Percentiles rank a stretch among this genome's conserved stretches.
Evolutionary conservation across 495 filamentous ascomycete species (phyloP).

Genomic region (Aspergillus ostianus): DNA sequence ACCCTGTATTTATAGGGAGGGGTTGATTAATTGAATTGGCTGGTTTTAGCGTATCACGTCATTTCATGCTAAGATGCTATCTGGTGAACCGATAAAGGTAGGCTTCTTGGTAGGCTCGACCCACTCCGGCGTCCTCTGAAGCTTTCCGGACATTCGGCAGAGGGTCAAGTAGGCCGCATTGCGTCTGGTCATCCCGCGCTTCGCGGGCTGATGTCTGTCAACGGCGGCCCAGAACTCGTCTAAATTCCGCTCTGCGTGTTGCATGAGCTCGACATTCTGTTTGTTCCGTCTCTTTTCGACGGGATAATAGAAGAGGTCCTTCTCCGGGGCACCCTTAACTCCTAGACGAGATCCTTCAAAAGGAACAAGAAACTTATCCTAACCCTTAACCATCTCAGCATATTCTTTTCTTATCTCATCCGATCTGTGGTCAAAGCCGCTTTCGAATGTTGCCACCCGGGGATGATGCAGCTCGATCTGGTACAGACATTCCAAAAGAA

Average conservation of each 20-base stretch:
- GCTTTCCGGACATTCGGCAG: constrained; percentile 21
- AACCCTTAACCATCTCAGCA: constrained; percentile 11
- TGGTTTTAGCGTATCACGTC: not conserved
- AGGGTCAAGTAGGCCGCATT: constrained; percentile 23
- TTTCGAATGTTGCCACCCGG: constrained; percentile 42
- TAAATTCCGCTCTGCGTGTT: constrained; percentile 44
- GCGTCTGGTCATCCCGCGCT: constrained; percentile 15
- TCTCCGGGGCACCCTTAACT: constrained; percentile 26
- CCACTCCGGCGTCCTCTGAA: constrained; percentile 52
- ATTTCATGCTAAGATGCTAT: not conserved
- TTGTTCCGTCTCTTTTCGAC: constrained; percentile 45
- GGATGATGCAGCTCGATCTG: constrained; percentile 49
- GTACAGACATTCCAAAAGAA: constrained; percentile 36
- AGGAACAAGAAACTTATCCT: constrained; percentile 11
- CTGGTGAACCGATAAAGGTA: no score
- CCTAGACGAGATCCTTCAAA: constrained; percentile 13
- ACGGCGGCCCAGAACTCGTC: constrained; percentile 49
- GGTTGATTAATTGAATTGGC: not conserved
- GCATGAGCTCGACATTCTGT: constrained; percentile 42
- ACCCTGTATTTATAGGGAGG: not conserved
- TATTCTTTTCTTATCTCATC: constrained; percentile 31
- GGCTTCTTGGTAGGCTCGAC: constrained; percentile 30
- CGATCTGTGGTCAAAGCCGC: constrained; percentile 14
- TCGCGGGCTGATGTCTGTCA: constrained; percentile 19
- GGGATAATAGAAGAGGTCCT: constrained; percentile 47